These are phyloP conservation scores for Tillandsia fasciculata DNA, from an alignment of 176 grass and related monocot species.

Conservation along the genomic window DNA sequence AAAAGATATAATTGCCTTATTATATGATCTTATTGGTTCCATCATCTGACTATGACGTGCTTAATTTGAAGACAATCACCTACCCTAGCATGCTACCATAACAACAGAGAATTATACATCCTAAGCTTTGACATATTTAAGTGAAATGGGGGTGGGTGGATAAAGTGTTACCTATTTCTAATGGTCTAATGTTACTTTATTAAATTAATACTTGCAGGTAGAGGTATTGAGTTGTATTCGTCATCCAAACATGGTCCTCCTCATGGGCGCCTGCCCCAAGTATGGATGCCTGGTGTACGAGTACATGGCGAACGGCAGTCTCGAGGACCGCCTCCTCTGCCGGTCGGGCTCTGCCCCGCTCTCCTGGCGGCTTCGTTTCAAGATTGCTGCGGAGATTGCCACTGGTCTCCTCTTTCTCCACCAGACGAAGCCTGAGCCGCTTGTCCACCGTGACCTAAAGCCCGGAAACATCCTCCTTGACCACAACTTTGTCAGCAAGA, in stretches of 20 bases:
- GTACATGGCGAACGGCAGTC: constrained; percentile 78
- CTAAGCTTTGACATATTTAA: not conserved
- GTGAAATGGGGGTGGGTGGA: not conserved
- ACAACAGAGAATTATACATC: too few species aligned
- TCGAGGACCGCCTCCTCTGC: constrained; percentile 68
- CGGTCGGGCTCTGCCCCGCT: constrained; percentile 42
- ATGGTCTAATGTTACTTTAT: not conserved
- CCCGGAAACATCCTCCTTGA: constrained; percentile 81
- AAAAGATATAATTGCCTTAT: too few species aligned
- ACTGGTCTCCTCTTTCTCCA: constrained; percentile 70
- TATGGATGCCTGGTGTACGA: constrained; percentile 81
- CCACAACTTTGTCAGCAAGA: constrained; percentile 43
- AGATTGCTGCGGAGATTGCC: constrained; percentile 55
- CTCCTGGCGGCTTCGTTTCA: constrained; percentile 69
- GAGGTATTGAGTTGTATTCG: constrained; percentile 68
- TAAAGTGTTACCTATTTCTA: not conserved
- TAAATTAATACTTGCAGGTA: constrained; percentile 30
- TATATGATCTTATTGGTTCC: too few species aligned
- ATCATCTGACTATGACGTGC: too few species aligned
- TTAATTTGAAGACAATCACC: too few species aligned
- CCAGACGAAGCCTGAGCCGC: constrained; percentile 64
- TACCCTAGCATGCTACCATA: too few species aligned
- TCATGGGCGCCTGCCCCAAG: constrained; percentile 72
- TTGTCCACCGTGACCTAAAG: constrained; percentile 86
- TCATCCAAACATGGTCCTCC: constrained; percentile 81